Conservation (phyloP, 768 basidiomycete species). For the Galerina sulciceps region DNA sequence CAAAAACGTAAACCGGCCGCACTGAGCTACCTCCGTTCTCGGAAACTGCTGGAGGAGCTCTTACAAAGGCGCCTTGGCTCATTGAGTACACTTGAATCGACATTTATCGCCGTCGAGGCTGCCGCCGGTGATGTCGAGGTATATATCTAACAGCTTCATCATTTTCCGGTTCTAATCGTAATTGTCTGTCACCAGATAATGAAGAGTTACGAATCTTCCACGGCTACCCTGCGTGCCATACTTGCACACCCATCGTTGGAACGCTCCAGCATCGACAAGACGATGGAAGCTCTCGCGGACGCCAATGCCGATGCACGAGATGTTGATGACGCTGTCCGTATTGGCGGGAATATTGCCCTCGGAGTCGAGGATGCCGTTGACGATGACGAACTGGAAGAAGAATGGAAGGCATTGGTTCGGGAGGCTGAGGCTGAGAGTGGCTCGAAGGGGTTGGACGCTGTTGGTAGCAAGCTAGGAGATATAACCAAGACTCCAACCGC, state of each 20-base stretch:
- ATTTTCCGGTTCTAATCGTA: not conserved
- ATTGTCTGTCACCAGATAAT: conserved; percentile 63
- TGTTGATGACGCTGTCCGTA: conserved; percentile 75
- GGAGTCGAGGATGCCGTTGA: conserved; percentile 53
- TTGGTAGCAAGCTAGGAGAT: conserved; percentile 10
- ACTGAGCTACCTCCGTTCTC: conserved; percentile 75
- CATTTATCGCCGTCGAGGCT: conserved; percentile 81
- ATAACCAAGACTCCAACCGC: not conserved
- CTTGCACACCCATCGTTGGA: conserved; percentile 82
- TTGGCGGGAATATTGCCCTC: conserved; percentile 67
- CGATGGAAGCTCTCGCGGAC: conserved; percentile 86
- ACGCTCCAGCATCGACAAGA: conserved; percentile 79
- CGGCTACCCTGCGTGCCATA: conserved; percentile 73
- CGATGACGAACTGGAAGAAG: conserved; percentile 60
- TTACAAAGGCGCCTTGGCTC: conserved; percentile 76
- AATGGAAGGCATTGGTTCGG: conserved; percentile 58
- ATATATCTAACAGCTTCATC: conserved; percentile 17
- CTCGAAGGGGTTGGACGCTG: conserved; percentile 9
- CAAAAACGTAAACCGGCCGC: conserved; percentile 77
- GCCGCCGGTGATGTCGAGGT: conserved; percentile 93
- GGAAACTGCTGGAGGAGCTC: conserved; percentile 81
- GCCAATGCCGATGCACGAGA: conserved; percentile 84
- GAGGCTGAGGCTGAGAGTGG: conserved; percentile 31
- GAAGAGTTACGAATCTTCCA: conserved; percentile 83
- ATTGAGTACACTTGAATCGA: conserved; percentile 73